A percentile compares a stretch with the other conserved stretches of the same genome.
Evolutionary conservation across 1,284 basidiomycete species (phyloP).

Genomic region (Anthracocystis walkeri): DNA sequence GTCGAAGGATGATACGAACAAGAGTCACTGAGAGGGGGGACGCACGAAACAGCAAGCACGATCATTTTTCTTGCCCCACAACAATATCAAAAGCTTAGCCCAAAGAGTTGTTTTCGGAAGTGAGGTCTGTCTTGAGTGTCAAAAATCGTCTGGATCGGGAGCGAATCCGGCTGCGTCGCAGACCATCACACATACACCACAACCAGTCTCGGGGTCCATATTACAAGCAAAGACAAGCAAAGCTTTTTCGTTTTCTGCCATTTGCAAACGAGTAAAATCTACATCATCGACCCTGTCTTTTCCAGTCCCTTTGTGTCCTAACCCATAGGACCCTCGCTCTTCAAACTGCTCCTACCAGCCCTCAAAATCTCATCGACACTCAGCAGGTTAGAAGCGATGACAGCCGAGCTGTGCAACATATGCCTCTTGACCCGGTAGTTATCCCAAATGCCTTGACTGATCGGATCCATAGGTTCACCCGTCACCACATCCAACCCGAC

Average conservation of each 20-base stretch:
- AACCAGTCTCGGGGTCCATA: too few species aligned
- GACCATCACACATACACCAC: too few species aligned
- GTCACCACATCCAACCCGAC: slow-evolving; percentile 93
- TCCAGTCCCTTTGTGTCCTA: slow-evolving; percentile 4
- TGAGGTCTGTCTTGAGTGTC: too few species aligned
- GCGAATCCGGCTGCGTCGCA: too few species aligned
- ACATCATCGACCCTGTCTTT: neutral
- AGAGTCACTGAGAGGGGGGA: neutral
- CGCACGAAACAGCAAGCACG: too few species aligned
- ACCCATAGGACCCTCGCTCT: slow-evolving; percentile 59
- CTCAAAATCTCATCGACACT: slow-evolving; percentile 95
- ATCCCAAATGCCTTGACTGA: slow-evolving; percentile 96
- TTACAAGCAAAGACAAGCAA: too few species aligned
- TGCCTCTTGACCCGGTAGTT: slow-evolving; percentile 99
- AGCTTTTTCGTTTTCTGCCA: too few species aligned
- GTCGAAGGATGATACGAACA: slow-evolving; percentile 10
- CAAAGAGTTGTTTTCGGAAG: too few species aligned
- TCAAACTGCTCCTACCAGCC: slow-evolving; percentile 75
- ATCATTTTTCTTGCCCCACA: too few species aligned
- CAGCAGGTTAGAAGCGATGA: slow-evolving; percentile 94
- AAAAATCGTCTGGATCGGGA: too few species aligned
- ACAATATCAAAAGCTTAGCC: too few species aligned
- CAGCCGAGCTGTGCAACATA: slow-evolving; percentile 95
- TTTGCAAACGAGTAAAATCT: too few species aligned
- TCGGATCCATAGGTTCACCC: slow-evolving; percentile 96